Conservation (phyloP, 2,329 filamentous ascomycete genomes). For the Scopulariopsis brevicaulis region DNA sequence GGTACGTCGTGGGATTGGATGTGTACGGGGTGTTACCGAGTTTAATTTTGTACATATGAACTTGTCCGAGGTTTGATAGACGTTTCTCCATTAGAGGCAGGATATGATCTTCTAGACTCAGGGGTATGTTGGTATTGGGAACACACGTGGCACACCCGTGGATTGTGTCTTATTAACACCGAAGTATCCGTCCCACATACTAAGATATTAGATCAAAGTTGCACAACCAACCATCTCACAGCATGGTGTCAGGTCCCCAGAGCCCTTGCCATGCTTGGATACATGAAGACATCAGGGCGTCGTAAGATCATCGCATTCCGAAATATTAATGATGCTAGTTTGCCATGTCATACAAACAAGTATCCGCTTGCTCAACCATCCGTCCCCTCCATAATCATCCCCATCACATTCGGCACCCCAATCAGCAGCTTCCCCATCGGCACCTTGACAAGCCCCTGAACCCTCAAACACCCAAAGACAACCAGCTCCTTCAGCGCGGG, state of each 20-base stretch:
- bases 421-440: slow-evolving; percentile 44
- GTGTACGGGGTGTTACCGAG: neutral
- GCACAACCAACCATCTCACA: neutral
- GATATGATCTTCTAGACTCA: neutral
- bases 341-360: neutral
- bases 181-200: neutral
- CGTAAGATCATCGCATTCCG: neutral
- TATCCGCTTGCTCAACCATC: neutral
- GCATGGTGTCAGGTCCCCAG: neutral
- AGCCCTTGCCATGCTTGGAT: neutral
- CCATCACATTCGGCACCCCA: slow-evolving; percentile 45
- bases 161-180: neutral
- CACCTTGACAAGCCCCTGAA: slow-evolving; percentile 36
- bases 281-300: neutral
- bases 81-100: neutral
- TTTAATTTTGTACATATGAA: neutral
- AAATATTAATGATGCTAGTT: neutral
- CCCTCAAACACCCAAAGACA: slow-evolving; percentile 56
- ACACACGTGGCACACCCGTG: neutral
- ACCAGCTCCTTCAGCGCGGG: slow-evolving; percentile 48
- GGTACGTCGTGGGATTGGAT: neutral
- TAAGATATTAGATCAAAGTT: neutral
- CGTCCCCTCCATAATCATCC: slow-evolving; percentile 45
- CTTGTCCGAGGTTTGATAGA: neutral
- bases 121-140: neutral